Conservation (phyloP, 805 yeast species). For the Wickerhamomyces pijperi region DNA sequence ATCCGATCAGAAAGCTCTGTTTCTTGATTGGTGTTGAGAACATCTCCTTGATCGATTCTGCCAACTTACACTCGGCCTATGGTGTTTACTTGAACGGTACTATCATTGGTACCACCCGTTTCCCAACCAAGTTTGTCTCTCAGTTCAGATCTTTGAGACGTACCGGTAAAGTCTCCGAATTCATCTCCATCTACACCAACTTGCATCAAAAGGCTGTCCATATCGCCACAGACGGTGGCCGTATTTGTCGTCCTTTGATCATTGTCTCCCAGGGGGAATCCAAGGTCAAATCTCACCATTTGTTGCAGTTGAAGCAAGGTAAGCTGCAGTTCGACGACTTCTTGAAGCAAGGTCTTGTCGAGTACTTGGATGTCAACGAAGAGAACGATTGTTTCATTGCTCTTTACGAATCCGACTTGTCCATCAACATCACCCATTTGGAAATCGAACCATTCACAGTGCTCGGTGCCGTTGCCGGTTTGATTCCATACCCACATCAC, state of each 20-base stretch:
- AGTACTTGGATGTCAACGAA: constrained; percentile 93
- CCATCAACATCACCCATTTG: constrained; percentile 62
- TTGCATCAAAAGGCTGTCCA: constrained; percentile 88
- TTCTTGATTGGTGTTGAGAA: constrained; percentile 83
- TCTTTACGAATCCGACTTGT: constrained; percentile 61
- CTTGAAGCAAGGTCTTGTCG: constrained; percentile 75
- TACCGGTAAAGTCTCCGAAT: constrained; percentile 75
- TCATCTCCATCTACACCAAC: constrained; percentile 83
- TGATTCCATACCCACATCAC: constrained; percentile 88
- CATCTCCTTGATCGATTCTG: constrained; percentile 69
- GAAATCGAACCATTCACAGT: constrained; percentile 95
- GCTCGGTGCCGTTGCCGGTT: constrained; percentile 86
- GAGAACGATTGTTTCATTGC: constrained; percentile 94
- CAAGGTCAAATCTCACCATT: constrained; percentile 62
- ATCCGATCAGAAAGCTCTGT: constrained; percentile 70
- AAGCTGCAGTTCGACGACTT: constrained; percentile 87
- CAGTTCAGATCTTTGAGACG: constrained; percentile 76
- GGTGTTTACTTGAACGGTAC: constrained; percentile 94
- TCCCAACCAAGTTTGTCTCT: constrained; percentile 71
- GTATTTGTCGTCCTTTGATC: constrained; percentile 93
- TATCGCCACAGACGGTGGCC: constrained; percentile 97
- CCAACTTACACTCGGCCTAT: constrained; percentile 69
- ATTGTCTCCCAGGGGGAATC: constrained; percentile 69
- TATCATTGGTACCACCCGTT: constrained; percentile 77
- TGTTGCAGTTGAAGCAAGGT: constrained; percentile 51